These are phyloP conservation scores for Pholiota molesta DNA, from an alignment of 768 basidiomycete genomes.

Conservation along the genomic window DNA sequence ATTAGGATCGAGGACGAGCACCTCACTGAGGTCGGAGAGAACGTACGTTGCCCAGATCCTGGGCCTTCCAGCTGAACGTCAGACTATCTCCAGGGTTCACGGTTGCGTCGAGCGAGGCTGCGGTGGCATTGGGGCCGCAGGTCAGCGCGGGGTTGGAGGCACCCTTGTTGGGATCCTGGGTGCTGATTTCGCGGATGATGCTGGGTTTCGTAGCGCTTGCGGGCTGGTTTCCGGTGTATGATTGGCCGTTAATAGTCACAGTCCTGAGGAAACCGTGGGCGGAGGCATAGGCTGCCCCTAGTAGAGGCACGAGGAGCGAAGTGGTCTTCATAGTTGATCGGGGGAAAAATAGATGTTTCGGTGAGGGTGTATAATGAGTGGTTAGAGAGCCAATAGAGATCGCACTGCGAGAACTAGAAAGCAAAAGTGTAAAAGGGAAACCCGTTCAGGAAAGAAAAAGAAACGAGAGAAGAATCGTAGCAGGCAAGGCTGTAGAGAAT, in stretches of 20 bases:
- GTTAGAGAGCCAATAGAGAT: background rate
- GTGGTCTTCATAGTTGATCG: slow-evolving; percentile 7
- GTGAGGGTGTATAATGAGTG: background rate
- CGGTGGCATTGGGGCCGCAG: slow-evolving; percentile 59
- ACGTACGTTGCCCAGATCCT: slow-evolving; percentile 39
- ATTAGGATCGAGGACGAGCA: background rate
- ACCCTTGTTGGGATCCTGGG: slow-evolving; percentile 50
- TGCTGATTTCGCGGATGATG: slow-evolving; percentile 44
- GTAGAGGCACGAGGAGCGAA: slow-evolving; percentile 32
- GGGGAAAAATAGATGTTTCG: background rate
- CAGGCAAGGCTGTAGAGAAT: background rate
- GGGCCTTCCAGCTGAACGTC: slow-evolving; percentile 60
- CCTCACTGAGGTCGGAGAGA: background rate
- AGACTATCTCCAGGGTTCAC: slow-evolving; percentile 63
- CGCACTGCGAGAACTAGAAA: slow-evolving; percentile 7
- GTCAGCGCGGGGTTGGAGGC: slow-evolving; percentile 57
- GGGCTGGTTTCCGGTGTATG: slow-evolving; percentile 39
- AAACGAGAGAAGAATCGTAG: background rate
- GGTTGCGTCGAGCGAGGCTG: slow-evolving; percentile 51
- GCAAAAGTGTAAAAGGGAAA: background rate
- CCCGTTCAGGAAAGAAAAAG: background rate
- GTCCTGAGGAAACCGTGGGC: slow-evolving; percentile 48
- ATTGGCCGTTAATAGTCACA: slow-evolving; percentile 42
- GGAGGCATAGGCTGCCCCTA: slow-evolving; percentile 38
- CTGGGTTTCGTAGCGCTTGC: slow-evolving; percentile 22